Percentiles rank a stretch among this genome's conserved stretches.
Conservation (phyloP, 441 rosid genomes). For the Populus hybrid region DNA sequence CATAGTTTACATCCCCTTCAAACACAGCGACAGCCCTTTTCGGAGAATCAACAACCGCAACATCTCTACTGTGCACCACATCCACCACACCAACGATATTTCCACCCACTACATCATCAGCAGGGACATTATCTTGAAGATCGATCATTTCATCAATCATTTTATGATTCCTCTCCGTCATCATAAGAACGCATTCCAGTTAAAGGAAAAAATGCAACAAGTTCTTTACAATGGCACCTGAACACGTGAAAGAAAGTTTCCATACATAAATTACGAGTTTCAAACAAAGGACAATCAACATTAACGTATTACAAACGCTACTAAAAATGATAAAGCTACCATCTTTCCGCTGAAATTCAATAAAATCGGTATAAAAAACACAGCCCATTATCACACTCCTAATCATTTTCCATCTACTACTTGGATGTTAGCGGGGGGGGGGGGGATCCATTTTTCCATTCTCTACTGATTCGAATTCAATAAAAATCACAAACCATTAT, state of each 20-base stretch:
- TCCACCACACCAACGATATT: slow-evolving; percentile 33
- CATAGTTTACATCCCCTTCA: slow-evolving; percentile 50
- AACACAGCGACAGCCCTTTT: slow-evolving; percentile 35
- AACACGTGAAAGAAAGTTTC: not conserved
- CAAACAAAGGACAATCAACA: not conserved
- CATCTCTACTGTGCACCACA: slow-evolving; percentile 34
- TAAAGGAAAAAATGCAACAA: slow-evolving; percentile 8
- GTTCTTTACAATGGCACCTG: slow-evolving; percentile 22
- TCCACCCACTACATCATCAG: slow-evolving; percentile 29
- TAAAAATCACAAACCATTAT: not conserved
- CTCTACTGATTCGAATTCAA: too few relatives aligned
- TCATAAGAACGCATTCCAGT: slow-evolving; percentile 35
- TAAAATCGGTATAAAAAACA: not conserved
- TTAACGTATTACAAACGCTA: not conserved
- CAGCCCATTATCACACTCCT: not conserved
- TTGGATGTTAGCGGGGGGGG: not conserved
- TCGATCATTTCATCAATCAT: slow-evolving; percentile 39
- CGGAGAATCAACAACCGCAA: slow-evolving; percentile 31
- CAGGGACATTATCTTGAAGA: slow-evolving; percentile 37
- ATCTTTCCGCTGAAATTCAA: not conserved
- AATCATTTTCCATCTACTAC: not conserved
- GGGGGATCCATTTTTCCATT: too few relatives aligned
- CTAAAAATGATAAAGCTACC: not conserved
- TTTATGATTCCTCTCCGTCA: slow-evolving; percentile 29
- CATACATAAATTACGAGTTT: not conserved